Evolutionary conservation across 2,329 filamentous ascomycete species (phyloP).

Genomic region (Sporothrix sp.): DNA sequence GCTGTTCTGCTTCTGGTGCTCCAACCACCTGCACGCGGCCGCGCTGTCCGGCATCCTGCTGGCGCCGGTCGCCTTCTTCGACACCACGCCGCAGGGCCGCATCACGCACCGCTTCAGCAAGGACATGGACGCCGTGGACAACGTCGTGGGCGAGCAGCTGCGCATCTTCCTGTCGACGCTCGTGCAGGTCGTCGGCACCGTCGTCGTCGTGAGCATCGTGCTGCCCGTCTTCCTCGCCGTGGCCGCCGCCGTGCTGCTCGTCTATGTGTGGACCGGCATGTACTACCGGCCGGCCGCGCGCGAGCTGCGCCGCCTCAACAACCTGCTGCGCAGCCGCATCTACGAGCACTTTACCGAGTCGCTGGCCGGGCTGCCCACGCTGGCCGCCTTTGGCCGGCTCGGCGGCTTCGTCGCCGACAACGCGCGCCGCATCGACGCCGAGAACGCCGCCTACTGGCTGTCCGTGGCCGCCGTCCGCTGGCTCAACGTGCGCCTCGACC

Average conservation of each 20-base stretch:
- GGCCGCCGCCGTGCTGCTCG: conserved; percentile 67
- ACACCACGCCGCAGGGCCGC: conserved; percentile 88
- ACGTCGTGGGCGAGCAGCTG: conserved; percentile 85
- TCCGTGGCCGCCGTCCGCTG: conserved; percentile 90
- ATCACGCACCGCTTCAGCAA: conserved; percentile 98
- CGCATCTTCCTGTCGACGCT: conserved; percentile 59
- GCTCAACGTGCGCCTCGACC: conserved; percentile 85
- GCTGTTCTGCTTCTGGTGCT: conserved; percentile 30
- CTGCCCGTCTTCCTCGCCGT: conserved; percentile 86
- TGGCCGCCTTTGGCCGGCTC: conserved; percentile 90
- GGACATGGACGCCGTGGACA: conserved; percentile 87
- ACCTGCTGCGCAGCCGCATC: conserved; percentile 82
- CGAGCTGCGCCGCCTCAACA: conserved; percentile 88
- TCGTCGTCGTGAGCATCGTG: conserved; percentile 75
- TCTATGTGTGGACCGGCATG: conserved; percentile 74
- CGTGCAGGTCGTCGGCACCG: conserved; percentile 66
- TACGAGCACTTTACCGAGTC: conserved; percentile 98
- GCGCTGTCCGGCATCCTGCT: conserved; percentile 36
- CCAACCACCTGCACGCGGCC: conserved; percentile 33
- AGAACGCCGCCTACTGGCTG: conserved; percentile 87
- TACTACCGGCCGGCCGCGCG: conserved; percentile 87
- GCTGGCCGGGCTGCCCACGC: conserved; percentile 85
- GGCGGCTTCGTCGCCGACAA: conserved; percentile 89
- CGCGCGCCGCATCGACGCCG: conserved; percentile 73
- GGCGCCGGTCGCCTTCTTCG: conserved; percentile 94